These are phyloP conservation scores for Acacia concinna DNA, from an alignment of 331 rosid species.

Conservation along the genomic window DNA sequence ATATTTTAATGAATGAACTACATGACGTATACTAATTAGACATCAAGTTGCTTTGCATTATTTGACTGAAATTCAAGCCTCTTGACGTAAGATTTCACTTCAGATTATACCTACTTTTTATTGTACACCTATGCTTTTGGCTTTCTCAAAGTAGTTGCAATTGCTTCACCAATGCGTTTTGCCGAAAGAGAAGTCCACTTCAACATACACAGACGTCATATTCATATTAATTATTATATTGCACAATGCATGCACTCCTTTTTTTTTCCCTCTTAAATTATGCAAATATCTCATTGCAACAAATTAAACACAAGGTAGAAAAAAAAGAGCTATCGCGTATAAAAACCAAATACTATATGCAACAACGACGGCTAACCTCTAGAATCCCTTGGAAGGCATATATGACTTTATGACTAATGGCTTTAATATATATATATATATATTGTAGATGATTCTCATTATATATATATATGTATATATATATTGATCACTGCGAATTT, in stretches of 20 bases:
- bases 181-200: not conserved
- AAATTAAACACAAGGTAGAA: not conserved
- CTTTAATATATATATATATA: too few relatives aligned
- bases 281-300: not conserved
- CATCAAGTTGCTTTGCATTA: not conserved
- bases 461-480: not conserved
- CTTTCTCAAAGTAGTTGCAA: too few relatives aligned
- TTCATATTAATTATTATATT: not conserved
- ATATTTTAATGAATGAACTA: not conserved
- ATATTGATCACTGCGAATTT: not conserved
- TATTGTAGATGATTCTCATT: too few relatives aligned
- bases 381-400: not conserved
- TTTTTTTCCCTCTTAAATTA: not conserved
- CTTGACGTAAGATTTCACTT: slow-evolving; percentile 1
- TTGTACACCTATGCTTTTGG: not conserved
- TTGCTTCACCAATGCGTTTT: not conserved
- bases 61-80: not conserved
- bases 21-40: not conserved
- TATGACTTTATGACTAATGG: too few relatives aligned
- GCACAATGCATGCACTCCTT: too few relatives aligned
- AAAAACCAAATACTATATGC: not conserved
- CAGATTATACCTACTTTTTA: too few relatives aligned
- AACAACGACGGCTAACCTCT: not conserved
- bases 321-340: not conserved
- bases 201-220: not conserved